These are phyloP conservation scores for Eutrema heterophyllum DNA, from an alignment of 345 rosid species.

Conservation along the genomic window DNA sequence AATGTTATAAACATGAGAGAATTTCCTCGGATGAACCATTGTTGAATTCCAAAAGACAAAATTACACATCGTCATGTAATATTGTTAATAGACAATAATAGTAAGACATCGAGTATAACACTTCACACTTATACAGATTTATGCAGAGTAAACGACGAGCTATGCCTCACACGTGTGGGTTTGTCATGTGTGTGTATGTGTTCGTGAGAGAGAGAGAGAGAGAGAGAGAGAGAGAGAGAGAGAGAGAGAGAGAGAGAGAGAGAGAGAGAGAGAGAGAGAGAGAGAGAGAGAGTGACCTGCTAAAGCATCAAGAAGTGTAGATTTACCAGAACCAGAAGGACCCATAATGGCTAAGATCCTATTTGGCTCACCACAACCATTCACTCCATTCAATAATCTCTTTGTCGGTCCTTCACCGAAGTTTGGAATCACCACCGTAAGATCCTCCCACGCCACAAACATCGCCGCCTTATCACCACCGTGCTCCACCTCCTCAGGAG, in stretches of 20 bases:
- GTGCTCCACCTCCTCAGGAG: slow-evolving; percentile 1
- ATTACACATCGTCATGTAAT: background rate
- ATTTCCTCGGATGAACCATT: background rate
- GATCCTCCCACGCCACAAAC: slow-evolving; percentile 68
- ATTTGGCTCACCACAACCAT: slow-evolving; percentile 70
- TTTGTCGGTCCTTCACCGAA: slow-evolving; percentile 52
- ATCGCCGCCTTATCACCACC: slow-evolving; percentile 16
- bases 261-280: background rate
- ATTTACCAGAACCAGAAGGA: slow-evolving; percentile 92
- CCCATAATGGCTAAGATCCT: slow-evolving; percentile 91
- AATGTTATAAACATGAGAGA: background rate
- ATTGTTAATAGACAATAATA: background rate
- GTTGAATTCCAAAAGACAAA: background rate
- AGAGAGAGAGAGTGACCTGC: slow-evolving; percentile 46
- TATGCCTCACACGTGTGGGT: background rate
- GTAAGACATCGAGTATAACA: background rate
- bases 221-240: too few relatives aligned
- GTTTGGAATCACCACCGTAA: slow-evolving; percentile 61
- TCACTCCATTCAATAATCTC: slow-evolving; percentile 63
- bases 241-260: background rate
- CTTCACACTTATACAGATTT: background rate
- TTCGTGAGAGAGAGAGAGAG: background rate
- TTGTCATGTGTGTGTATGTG: background rate
- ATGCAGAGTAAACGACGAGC: background rate
- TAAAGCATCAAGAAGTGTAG: slow-evolving; percentile 81